A percentile compares a stretch with the other conserved stretches of the same genome.
phyloP scores from a whole-genome alignment of 352 stramenopile genomes.

The Phytophthora multivora region DNA sequence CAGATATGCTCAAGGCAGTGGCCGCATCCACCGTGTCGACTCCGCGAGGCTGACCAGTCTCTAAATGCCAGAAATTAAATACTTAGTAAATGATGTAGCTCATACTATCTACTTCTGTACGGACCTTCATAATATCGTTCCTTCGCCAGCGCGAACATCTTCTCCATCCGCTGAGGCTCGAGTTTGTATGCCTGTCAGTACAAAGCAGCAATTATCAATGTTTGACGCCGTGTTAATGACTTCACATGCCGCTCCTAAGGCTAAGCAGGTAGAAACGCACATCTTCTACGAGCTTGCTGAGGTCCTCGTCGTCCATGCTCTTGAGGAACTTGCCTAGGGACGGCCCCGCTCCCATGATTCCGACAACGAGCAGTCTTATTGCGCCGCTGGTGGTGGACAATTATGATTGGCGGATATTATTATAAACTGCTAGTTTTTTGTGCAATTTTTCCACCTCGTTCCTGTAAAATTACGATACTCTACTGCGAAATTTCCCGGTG shows the following conservation, averaged over 20 bases:
- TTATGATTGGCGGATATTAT: slow-evolving; percentile 16
- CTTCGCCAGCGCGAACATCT: slow-evolving; percentile 50
- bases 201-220: too few species aligned
- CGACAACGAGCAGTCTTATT: not conserved
- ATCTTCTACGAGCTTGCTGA: slow-evolving; percentile 46
- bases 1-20: slow-evolving; percentile 13
- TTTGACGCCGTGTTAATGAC: too few species aligned
- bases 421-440: too few species aligned
- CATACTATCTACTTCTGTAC: not conserved
- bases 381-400: not conserved
- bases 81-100: not conserved
- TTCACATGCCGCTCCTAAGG: not conserved
- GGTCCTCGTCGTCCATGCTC: slow-evolving; percentile 65
- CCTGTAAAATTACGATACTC: too few species aligned
- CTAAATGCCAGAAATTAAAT: slow-evolving; percentile 1
- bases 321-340: slow-evolving; percentile 65
- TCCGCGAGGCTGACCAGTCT: slow-evolving; percentile 15
- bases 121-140: slow-evolving; percentile 43
- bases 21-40: slow-evolving; percentile 13
- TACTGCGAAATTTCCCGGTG: too few species aligned
- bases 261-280: slow-evolving; percentile 27
- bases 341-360: slow-evolving; percentile 43
- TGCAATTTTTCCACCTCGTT: too few species aligned
- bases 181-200: slow-evolving; percentile 49
- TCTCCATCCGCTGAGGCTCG: slow-evolving; percentile 58